A percentile compares a stretch with the other conserved stretches of the same genome.
Conservation (phyloP, 2,329 filamentous ascomycete species). For the Exophiala aquamarina region DNA sequence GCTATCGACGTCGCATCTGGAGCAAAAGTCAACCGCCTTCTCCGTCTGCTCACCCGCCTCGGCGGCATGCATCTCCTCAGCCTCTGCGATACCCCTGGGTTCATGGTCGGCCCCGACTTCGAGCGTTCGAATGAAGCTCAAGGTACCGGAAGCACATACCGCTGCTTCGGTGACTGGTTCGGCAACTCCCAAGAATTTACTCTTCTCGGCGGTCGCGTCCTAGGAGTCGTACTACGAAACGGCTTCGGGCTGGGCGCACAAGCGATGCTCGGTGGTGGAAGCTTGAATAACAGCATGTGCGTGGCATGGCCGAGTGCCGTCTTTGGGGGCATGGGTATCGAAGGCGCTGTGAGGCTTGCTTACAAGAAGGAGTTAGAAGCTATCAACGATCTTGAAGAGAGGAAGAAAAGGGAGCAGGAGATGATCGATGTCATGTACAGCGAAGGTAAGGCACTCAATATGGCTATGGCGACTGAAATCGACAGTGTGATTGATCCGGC, state of each 20-base stretch:
- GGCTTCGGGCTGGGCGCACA: constrained; percentile 23
- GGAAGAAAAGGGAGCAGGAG: constrained; percentile 21
- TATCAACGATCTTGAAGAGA: constrained; percentile 17
- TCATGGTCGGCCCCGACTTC: constrained; percentile 23
- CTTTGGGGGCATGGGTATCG: constrained; percentile 23
- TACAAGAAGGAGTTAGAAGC: constrained; percentile 21
- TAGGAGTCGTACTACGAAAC: constrained; percentile 20
- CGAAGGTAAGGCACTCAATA: constrained; percentile 20
- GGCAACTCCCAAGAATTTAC: constrained; percentile 21
- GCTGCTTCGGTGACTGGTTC: constrained; percentile 24
- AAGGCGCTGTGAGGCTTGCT: constrained; percentile 21
- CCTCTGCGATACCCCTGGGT: constrained; percentile 23
- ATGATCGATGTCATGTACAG: constrained; percentile 23
- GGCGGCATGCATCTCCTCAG: constrained; percentile 24
- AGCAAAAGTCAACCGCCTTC: constrained; percentile 22
- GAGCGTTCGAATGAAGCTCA: constrained; percentile 22
- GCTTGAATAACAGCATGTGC: constrained; percentile 23
- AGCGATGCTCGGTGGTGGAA: constrained; percentile 23
- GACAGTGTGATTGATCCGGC: constrained; percentile 22
- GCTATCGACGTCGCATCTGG: constrained; percentile 21
- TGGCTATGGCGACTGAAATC: constrained; percentile 21
- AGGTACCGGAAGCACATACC: constrained; percentile 22
- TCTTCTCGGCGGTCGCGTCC: constrained; percentile 17
- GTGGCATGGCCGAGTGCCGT: constrained; percentile 23
- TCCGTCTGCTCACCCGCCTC: constrained; percentile 21